Percentiles rank a stretch among this genome's conserved stretches.
These are phyloP conservation scores for Botryotinia globosa DNA, from an alignment of 2,329 filamentous ascomycete genomes.

Conservation along the genomic window DNA sequence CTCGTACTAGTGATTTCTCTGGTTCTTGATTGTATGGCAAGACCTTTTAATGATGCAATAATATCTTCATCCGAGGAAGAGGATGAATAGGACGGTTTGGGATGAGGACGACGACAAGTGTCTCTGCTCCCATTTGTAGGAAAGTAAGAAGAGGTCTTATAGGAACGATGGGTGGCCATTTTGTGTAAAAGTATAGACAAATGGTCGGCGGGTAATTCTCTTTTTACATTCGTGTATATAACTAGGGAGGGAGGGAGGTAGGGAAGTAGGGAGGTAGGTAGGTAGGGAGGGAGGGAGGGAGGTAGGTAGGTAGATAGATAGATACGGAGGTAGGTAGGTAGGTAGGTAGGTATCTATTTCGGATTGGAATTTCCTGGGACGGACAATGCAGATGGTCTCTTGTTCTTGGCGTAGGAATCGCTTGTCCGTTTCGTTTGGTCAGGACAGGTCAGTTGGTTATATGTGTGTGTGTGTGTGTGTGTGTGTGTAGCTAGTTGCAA, in stretches of 20 bases:
- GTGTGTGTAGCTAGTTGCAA: neutral
- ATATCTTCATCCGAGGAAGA: conserved; percentile 29
- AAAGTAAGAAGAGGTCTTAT: conserved; percentile 47
- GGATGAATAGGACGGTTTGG: neutral
- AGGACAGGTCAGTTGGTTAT: neutral
- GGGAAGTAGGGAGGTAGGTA: neutral
- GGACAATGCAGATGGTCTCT: neutral
- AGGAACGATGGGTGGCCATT: conserved; percentile 50
- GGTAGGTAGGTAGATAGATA: neutral
- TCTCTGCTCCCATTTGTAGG: conserved; percentile 32
- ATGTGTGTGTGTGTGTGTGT: neutral
- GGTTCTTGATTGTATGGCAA: conserved; percentile 17
- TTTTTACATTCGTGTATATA: neutral
- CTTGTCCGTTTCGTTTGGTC: neutral
- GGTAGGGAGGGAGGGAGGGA: neutral
- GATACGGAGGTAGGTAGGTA: no score
- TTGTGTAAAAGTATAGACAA: neutral
- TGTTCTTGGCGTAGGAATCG: neutral
- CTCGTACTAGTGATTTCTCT: conserved; percentile 14
- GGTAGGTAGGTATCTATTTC: neutral
- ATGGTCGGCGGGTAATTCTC: conserved; percentile 5
- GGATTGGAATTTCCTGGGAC: neutral
- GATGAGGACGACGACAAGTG: conserved; percentile 38
- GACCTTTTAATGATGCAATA: conserved; percentile 23
- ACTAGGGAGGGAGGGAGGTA: neutral